These are phyloP conservation scores for Epicoccum nigrum DNA, from an alignment of 2,329 filamentous ascomycete genomes.

Conservation along the genomic window DNA sequence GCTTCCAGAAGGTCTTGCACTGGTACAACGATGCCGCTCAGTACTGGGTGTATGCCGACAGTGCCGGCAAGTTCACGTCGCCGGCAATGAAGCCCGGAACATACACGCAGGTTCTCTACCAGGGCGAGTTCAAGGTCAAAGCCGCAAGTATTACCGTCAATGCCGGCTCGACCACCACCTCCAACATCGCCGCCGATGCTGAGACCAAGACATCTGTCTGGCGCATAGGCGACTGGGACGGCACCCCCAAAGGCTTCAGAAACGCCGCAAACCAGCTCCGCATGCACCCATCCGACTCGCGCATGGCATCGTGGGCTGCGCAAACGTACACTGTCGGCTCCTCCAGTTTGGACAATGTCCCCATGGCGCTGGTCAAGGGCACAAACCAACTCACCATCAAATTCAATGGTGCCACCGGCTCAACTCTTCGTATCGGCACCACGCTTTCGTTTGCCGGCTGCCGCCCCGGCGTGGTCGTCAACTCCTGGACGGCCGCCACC, in stretches of 20 bases:
- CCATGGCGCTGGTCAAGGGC: constrained; percentile 69
- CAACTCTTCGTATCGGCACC: constrained; percentile 68
- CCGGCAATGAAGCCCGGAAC: constrained; percentile 71
- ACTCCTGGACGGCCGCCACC: constrained; percentile 57
- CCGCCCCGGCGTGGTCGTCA: constrained; percentile 64
- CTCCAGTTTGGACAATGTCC: constrained; percentile 60
- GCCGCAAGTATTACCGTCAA: constrained; percentile 54
- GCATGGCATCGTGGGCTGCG: constrained; percentile 67
- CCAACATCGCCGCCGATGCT: constrained; percentile 59
- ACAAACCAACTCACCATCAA: constrained; percentile 68
- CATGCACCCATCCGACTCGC: constrained; percentile 71
- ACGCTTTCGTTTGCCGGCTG: constrained; percentile 67
- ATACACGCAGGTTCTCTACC: constrained; percentile 72
- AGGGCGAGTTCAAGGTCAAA: constrained; percentile 63
- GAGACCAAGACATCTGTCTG: constrained; percentile 62
- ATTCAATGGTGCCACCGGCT: constrained; percentile 59
- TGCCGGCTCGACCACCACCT: constrained; percentile 56
- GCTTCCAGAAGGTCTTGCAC: constrained; percentile 65
- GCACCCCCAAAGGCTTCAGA: constrained; percentile 63
- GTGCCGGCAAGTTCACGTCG: constrained; percentile 64
- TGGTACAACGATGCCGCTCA: constrained; percentile 68
- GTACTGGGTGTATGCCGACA: constrained; percentile 67
- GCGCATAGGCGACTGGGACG: constrained; percentile 70
- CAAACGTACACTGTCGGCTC: constrained; percentile 67
- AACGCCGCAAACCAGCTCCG: constrained; percentile 70